Conservation (phyloP, 805 yeast species). For the Isabelozyma rhagii region DNA sequence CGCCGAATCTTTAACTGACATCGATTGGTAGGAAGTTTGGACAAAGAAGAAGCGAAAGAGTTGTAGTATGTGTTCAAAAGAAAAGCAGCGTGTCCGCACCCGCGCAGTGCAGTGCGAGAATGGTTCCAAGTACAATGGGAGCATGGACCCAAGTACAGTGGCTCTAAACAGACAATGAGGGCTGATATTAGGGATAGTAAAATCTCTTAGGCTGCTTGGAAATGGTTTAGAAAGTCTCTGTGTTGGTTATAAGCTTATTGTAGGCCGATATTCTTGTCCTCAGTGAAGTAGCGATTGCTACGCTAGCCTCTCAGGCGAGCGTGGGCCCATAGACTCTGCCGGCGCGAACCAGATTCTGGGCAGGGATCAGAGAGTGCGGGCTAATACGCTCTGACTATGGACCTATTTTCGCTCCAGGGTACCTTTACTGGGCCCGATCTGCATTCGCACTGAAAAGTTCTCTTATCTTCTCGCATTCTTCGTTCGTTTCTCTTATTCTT, state of each 20-base stretch:
- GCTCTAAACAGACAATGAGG: too few relatives aligned
- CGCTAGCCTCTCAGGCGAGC: background rate
- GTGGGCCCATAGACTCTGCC: background rate
- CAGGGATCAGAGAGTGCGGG: background rate
- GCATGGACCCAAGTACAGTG: too few relatives aligned
- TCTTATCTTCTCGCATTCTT: too few relatives aligned
- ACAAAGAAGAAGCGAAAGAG: background rate
- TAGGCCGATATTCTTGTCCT: background rate
- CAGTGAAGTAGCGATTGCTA: too few relatives aligned
- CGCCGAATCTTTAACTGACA: slow-evolving; percentile 35
- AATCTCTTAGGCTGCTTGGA: too few relatives aligned
- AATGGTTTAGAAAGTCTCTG: too few relatives aligned
- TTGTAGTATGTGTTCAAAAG: background rate
- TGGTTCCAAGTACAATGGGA: too few relatives aligned
- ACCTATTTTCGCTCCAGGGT: background rate
- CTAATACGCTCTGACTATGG: background rate
- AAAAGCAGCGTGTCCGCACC: background rate
- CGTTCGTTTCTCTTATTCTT: too few relatives aligned
- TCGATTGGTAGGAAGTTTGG: slow-evolving; percentile 3
- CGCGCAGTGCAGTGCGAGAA: background rate
- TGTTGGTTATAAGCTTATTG: background rate
- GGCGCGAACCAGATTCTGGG: background rate
- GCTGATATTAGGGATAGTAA: too few relatives aligned
- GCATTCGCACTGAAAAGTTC: too few relatives aligned
- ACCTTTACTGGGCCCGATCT: too few relatives aligned